Base-by-base conservation (phyloP, 805 yeast species). In the Metschnikowia cubensis region DNA sequence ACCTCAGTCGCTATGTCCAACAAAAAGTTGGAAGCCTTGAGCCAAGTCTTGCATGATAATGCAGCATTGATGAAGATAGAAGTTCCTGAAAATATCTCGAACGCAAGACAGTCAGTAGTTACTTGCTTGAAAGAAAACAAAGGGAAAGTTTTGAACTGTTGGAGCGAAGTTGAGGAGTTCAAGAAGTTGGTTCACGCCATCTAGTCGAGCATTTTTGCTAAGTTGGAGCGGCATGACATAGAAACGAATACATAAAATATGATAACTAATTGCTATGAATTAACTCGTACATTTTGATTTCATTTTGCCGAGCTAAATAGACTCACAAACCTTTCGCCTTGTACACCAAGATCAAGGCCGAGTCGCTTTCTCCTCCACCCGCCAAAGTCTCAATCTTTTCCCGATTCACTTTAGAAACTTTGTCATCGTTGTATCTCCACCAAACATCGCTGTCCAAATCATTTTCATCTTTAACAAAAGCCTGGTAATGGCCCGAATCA, bases 301-400 rank as follows among this genome's bases (percentile, higher is more conserved):
- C 18, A 6, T 31, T 17, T 13, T 13, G 18, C n/a, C 13, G 22
- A 22, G 11, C 11, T 33, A 22, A 15, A 14, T 18, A 13, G 32
- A 14, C 15, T 50, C 56, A 61, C 57, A 85, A 71, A 17, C 92
- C 96, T 56, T 85, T 80, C 6, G 89, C 95, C 64, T 85, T 85
- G 74, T 94, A 94, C 49, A 94, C 71, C 58, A 92, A 76, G 49
- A 94, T 84, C 67, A 94, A 79, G 2, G 99, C 99, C 61, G 94
- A 84, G 68, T 94, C 99, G 59, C 96, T 83, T 72, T 95, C 99
- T 50, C 98, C 97, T 50, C 99, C 99, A 40, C 99, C 99, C 4
- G 97, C 87, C 57, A 94, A 76, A 50, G 79, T 68, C 66, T 90
- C 96, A 53, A 94, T 83, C 63, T 82, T 89, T 46, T 90, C 94